These are phyloP conservation scores for Persicaria maculosa DNA, from an alignment of 148 eudicot genomes.

Conservation along the genomic window DNA sequence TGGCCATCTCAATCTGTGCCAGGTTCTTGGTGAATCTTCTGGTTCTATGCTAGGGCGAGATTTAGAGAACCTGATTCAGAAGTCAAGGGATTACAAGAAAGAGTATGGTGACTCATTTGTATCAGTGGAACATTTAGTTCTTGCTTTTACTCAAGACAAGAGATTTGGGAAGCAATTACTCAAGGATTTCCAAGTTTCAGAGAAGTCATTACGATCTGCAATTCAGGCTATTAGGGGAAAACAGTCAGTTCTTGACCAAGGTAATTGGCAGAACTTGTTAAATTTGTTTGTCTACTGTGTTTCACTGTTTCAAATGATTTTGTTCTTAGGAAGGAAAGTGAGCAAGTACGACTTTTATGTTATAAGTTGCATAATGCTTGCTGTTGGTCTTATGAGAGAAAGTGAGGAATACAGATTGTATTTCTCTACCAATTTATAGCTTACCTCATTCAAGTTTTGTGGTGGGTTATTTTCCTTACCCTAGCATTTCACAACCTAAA, in stretches of 20 bases:
- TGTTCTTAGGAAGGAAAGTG: no score
- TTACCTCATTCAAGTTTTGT: background rate
- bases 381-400: no score
- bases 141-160: conserved; percentile 69
- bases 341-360: no score
- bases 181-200: conserved; percentile 62
- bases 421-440: background rate
- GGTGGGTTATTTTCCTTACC: background rate
- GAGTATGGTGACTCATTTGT: conserved; percentile 91
- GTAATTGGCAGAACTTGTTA: conserved; percentile 22
- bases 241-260: conserved; percentile 88
- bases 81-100: conserved; percentile 79
- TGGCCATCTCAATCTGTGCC: background rate
- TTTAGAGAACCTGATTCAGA: conserved; percentile 67
- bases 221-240: conserved; percentile 71
- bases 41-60: conserved; percentile 96
- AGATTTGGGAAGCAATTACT: conserved; percentile 89
- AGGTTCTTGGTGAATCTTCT: conserved; percentile 90
- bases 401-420: background rate
- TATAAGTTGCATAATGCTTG: no score
- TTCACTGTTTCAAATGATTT: no score
- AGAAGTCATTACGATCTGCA: conserved; percentile 50
- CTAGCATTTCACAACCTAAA: background rate
- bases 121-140: conserved; percentile 94
- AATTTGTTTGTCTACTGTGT: no score